Evolutionary conservation across 768 basidiomycete genomes (phyloP).

Genomic region (Boletales sp.): DNA sequence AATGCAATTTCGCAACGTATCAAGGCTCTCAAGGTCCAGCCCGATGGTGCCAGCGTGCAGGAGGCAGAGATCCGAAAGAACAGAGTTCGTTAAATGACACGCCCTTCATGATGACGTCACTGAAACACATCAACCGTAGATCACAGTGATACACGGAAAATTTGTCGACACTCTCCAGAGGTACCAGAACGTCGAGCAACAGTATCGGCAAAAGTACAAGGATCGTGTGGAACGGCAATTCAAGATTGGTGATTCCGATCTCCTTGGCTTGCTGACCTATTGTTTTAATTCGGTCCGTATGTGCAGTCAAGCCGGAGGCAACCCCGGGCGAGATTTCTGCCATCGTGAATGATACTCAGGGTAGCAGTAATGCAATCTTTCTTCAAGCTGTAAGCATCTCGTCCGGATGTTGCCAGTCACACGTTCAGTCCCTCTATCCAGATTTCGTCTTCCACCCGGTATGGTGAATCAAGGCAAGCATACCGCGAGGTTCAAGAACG

Average conservation of each 20-base stretch:
- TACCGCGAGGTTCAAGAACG: slow-evolving; percentile 88
- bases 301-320: slow-evolving; percentile 80
- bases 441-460: slow-evolving; percentile 76
- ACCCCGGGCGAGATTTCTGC: slow-evolving; percentile 73
- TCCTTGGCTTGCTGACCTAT: background rate
- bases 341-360: slow-evolving; percentile 60
- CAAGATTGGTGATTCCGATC: slow-evolving; percentile 55
- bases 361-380: slow-evolving; percentile 67
- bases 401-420: background rate
- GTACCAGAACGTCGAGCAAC: slow-evolving; percentile 74
- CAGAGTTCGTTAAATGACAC: slow-evolving; percentile 14
- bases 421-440: slow-evolving; percentile 23
- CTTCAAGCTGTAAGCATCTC: slow-evolving; percentile 54
- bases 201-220: slow-evolving; percentile 59
- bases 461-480: slow-evolving; percentile 76
- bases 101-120: background rate
- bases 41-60: slow-evolving; percentile 28
- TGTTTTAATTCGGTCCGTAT: background rate
- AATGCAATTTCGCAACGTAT: slow-evolving; percentile 58
- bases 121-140: slow-evolving; percentile 33
- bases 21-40: slow-evolving; percentile 47
- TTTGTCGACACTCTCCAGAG: slow-evolving; percentile 75
- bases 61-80: slow-evolving; percentile 46
- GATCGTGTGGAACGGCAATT: slow-evolving; percentile 72
- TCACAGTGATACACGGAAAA: slow-evolving; percentile 57